Base-by-base conservation (phyloP, 768 basidiomycete species). In the Xerocomellus chrysenteron region DNA sequence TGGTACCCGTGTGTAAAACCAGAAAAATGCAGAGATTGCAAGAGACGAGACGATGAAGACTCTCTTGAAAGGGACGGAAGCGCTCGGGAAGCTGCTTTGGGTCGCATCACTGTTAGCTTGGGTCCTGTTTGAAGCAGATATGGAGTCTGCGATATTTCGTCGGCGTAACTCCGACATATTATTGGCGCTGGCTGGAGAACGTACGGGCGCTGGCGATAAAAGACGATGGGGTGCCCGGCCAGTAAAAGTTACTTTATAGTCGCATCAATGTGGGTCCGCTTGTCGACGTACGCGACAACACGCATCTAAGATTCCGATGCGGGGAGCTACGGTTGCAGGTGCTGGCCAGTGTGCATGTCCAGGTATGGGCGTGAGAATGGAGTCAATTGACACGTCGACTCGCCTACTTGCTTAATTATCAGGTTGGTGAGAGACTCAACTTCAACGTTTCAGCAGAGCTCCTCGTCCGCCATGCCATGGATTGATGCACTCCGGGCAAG, bases 401-500 rank as follows among this genome's bases (percentile, higher is more conserved):
- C n/a, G 8, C 16, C 9, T 10, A 40, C 32, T 33, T 8, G 32
- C 9, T 12, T 33, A 33, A 9, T 11, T 32, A 32, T 9, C 9
- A 12, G 33, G 42, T 42, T 33, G 6, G 13, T 24, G 12, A 36
- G 24, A 32, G 24, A 32, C 24, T 3, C 30, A 6, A 11, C 26
- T 4, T 35, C 47, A 30, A 46, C 46, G 36, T 35, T 48, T 21
- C 37, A 33, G 30, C 36, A 30, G 13, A 2, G 3, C 14, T 26
- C 9, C 30, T 45, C 39, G 28, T 37, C 36, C 37, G 52, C 55
- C 58, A 82, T 87, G 82, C 82, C 83, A 50, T 66, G 80, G 63
- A 73, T 77, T 58, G 78, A 78, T 58, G 61, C 78, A 49, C 60
- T 86, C 24, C 82, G 80, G 32, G 78, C 81, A 56, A 70, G 83